Conservation (phyloP, 208 protist genomes). For the Leishmania braziliensis region DNA sequence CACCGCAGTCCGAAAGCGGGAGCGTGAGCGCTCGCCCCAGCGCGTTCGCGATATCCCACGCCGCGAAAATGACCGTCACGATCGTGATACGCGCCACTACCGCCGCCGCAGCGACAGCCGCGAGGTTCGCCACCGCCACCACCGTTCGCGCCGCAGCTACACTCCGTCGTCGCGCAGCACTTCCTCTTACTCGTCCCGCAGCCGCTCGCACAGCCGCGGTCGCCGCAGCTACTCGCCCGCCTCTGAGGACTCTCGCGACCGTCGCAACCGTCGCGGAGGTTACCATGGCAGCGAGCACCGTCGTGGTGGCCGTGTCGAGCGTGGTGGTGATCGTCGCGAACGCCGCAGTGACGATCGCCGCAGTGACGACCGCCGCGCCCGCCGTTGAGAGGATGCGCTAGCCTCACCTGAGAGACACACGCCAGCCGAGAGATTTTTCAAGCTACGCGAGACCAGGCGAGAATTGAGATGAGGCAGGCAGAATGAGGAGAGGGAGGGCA, state of each 20-base stretch:
- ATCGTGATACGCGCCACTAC: not conserved
- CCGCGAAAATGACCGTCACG: conserved; percentile 6
- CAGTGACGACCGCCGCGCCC: conserved; percentile 14
- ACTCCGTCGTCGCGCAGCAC: conserved; percentile 15
- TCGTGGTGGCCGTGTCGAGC: conserved; percentile 12
- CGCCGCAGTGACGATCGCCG: conserved; percentile 13
- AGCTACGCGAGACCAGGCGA: not conserved
- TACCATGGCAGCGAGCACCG: conserved; percentile 18
- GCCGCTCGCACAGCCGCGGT: conserved; percentile 27
- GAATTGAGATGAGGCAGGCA: not conserved
- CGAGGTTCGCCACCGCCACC: conserved; percentile 25
- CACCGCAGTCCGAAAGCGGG: conserved; percentile 31
- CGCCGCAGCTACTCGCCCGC: conserved; percentile 26
- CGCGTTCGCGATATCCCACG: conserved; percentile 14
- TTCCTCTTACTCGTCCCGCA: conserved; percentile 18
- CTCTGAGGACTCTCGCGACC: conserved; percentile 29
- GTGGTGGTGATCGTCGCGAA: conserved; percentile 15
- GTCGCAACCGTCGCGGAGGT: conserved; percentile 11
- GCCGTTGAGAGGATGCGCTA: not conserved
- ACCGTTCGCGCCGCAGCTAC: conserved; percentile 39
- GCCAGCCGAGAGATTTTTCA: not conserved
- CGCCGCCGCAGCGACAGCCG: conserved; percentile 30
- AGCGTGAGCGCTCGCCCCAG: conserved; percentile 18
- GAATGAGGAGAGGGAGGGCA: not conserved
- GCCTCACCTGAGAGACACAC: not conserved